phyloP scores from a whole-genome alignment of 1,139 yeast species.

The Arxiozyma bovina region DNA sequence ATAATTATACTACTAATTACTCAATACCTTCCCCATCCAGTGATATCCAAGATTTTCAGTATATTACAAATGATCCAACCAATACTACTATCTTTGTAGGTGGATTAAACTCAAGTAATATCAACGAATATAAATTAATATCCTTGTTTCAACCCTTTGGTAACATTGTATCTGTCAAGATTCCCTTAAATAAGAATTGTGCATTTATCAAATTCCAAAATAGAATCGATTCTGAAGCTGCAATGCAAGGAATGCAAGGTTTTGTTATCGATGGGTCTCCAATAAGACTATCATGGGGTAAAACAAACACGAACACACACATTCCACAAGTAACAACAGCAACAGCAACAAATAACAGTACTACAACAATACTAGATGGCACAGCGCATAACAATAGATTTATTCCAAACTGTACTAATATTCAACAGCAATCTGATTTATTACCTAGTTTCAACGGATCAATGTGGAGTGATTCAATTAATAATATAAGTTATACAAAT shows the following conservation, averaged over 20 bases:
- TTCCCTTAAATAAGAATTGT: constrained; percentile 88
- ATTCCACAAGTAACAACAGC: background rate
- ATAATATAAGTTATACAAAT: background rate
- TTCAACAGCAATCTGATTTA: background rate
- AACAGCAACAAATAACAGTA: background rate
- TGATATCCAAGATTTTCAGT: background rate
- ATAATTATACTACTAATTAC: constrained; percentile 6
- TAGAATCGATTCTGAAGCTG: constrained; percentile 79
- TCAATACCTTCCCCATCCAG: constrained; percentile 43
- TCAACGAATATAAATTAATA: constrained; percentile 66
- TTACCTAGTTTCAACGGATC: background rate
- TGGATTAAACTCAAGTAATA: constrained; percentile 61
- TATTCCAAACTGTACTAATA: background rate
- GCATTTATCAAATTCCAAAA: constrained; percentile 81
- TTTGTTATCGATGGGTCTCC: constrained; percentile 80
- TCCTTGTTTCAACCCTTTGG: constrained; percentile 80
- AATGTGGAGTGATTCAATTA: constrained; percentile 2
- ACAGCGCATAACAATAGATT: background rate
- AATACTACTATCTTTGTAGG: constrained; percentile 95
- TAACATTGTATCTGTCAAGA: constrained; percentile 70
- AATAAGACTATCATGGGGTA: constrained; percentile 85
- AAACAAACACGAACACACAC: constrained; percentile 27
- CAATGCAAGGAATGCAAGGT: constrained; percentile 89
- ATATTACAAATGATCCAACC: constrained; percentile 46
- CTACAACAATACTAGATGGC: background rate